Evolutionary conservation across 2,329 filamentous ascomycete species (phyloP), one percentile per base, ranked within the genome.

Genomic region (Ophiocordyceps australis): DNA sequence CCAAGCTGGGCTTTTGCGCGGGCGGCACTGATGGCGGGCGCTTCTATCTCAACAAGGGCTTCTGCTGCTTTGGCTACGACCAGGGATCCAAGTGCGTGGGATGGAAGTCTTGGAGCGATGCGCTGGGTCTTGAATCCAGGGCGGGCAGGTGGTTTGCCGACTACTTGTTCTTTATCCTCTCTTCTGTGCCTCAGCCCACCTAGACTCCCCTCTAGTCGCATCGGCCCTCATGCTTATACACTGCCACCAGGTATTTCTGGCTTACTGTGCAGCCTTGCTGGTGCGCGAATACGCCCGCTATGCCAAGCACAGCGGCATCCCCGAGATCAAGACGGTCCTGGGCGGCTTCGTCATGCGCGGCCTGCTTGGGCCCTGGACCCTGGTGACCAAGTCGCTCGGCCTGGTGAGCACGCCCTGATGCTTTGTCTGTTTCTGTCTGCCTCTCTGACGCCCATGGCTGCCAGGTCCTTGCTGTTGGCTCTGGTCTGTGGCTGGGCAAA

Each of bases 401-500:
- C 52, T 93, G 52, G 80, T 86, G 57, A 47, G 62, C 11, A 11
- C 10, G 45, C 22, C 14, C 12, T 3, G 11, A 9, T 10, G 28
- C 35, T 11, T 4, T 5, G 16, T 17, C 12, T 3, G 11, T 10
- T 10, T 29, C 35, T 11, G 4, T 5, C 17, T 17, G 9, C 7
- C 9, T 9, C 9, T 12, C 14, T 13, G 7, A 21, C 5, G 10
- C 27, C 42, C 22, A 34, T 22, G 14, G 10, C 4, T 11, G 9
- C 8, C 32, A 91, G 71, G 85, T 83, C 46, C 66, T 95, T 19
- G 78, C 86, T 22, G 86, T 94, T 23, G 80, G 81, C 36, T 94
- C 85, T 5, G 86, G 86, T 26, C 74, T 98, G 60, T 95, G 89
- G 86, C 59, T 95, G 10, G 86, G 86, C 17, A 95, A 95, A 49